phyloP scores from a whole-genome alignment of 225 moss, liverwort and hornwort genomes.

The Thuidium tamariscinum region DNA sequence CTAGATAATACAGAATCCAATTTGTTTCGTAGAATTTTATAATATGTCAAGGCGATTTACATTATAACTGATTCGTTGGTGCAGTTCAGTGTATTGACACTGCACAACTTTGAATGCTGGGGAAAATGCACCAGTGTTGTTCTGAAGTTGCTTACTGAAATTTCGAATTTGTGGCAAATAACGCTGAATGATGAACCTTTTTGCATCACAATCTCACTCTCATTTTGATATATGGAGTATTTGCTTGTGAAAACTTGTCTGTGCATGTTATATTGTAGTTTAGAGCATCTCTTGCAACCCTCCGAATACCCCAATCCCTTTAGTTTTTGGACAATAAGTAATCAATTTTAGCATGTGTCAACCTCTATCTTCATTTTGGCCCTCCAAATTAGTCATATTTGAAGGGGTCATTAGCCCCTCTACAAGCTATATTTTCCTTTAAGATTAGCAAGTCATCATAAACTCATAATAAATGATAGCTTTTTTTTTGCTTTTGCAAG shows the following conservation, averaged over 20 bases:
- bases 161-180: not conserved
- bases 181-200: not conserved
- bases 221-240: not conserved
- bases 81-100: not conserved
- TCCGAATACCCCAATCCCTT: too few species aligned
- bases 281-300: too few species aligned
- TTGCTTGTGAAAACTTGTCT: not conserved
- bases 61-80: not conserved
- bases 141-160: not conserved
- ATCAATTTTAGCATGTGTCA: too few species aligned
- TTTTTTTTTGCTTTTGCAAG: too few species aligned
- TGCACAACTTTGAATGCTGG: not conserved
- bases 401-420: too few species aligned
- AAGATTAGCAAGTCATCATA: too few species aligned
- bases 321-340: too few species aligned
- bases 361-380: too few species aligned
- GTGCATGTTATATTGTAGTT: too few species aligned
- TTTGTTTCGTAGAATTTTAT: not conserved
- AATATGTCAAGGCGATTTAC: not conserved
- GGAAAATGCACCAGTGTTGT: not conserved
- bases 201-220: not conserved
- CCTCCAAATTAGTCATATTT: too few species aligned
- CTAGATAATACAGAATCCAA: not conserved
- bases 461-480: too few species aligned
- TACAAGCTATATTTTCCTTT: too few species aligned